Conservation (phyloP, 345 rosid genomes). For the Ceriops decandra region DNA sequence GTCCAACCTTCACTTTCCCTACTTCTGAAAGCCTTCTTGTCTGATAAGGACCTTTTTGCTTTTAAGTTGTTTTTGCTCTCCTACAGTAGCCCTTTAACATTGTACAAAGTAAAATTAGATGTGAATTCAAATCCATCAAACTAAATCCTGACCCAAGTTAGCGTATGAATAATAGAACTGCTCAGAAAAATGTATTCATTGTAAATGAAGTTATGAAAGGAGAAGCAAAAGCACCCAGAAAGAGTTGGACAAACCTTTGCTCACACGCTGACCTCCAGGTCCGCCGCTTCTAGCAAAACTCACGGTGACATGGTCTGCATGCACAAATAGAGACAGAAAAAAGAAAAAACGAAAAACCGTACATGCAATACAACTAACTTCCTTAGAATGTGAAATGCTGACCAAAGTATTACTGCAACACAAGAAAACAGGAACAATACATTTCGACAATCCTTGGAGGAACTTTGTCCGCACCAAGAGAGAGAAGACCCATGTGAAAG, state of each 20-base stretch:
- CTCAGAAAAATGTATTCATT: conserved; percentile 40
- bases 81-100: conserved; percentile 62
- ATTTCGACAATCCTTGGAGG: no score
- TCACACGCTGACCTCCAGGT: conserved; percentile 98
- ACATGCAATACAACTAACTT: neutral
- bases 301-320: conserved; percentile 69
- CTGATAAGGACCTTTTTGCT: conserved; percentile 67
- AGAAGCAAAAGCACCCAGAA: conserved; percentile 6
- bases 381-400: neutral
- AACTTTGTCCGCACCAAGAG: no score
- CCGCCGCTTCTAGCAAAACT: conserved; percentile 95
- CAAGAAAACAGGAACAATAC: no score
- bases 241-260: conserved; percentile 56
- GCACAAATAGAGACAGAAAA: neutral
- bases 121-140: neutral
- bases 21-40: conserved; percentile 77
- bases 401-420: no score
- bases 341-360: no score
- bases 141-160: neutral
- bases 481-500: neutral
- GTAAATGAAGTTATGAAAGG: conserved; percentile 15
- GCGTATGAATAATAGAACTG: neutral
- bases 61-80: conserved; percentile 71
- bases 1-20: conserved; percentile 37
- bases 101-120: neutral